Evolutionary conservation across 192 early-diverging fungal genomes (phyloP), one percentile per base, ranked within the genome.

Genomic region (Chytriomyces hyalinus): DNA sequence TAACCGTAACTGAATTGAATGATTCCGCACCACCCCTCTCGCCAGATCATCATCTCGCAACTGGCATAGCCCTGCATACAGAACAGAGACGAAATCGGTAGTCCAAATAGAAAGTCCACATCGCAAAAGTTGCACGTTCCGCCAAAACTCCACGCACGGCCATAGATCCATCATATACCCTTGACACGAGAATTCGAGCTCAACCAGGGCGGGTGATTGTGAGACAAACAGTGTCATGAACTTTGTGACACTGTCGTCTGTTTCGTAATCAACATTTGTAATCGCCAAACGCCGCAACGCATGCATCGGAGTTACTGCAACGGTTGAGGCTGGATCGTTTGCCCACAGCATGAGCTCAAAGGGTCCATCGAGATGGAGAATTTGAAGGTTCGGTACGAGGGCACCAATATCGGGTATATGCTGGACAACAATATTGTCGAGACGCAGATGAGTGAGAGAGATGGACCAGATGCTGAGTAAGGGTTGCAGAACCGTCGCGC

Each of bases 91-190:
- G 20, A 57, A 57, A 5, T 57, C 53, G 20, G 15, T 57, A 3
- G 53, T 57, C 13, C 13, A n/a, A 13, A 57, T 57, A 57, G 53
- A 13, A 13, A 13, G 15, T n/a, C 53, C 20, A 57, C 53, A 57
- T 20, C 20, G 15, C 53, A 57, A 13, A 20, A 13, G 53, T 20
- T 57, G 53, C 53, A 57, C 53, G 13, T 13, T 57, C 53, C 53
- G 15, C 71, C 71, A 73, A 45, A 73, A 73, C 44, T 61, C 59
- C 7, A 22, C 28, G 26, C 71, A 73, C 11, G 57, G 71, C 71
- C 71, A 73, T 10, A 73, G 45, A 62, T 73, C 71, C 71, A 73
- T 73, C 71, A 73, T 63, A 49, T 73, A 73, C 15, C 49, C 17
- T 60, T n/a, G 59, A 47, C 71, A 73, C 5, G 71, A 73, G 44